A percentile compares a stretch with the other conserved stretches of the same genome.
phyloP scores from a whole-genome alignment of 495 filamentous ascomycete genomes.

The Podospora australis region DNA sequence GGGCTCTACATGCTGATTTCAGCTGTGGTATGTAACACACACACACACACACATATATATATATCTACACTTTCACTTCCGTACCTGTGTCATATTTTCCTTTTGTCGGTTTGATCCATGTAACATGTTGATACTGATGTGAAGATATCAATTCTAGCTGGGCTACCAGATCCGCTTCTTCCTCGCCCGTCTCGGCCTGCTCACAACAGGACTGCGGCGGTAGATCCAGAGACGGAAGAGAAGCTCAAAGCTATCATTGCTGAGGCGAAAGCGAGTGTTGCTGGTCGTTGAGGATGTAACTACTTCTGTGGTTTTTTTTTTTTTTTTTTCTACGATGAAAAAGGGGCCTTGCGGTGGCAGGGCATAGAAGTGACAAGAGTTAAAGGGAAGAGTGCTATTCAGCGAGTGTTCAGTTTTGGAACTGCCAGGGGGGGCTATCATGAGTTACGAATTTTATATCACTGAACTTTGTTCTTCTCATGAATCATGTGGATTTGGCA shows the following conservation, averaged over 20 bases:
- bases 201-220: slow-evolving; percentile 25
- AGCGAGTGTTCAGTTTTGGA: too few relatives aligned
- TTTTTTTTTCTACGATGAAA: too few relatives aligned
- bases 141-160: slow-evolving; percentile 15
- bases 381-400: too few relatives aligned
- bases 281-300: too few relatives aligned
- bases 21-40: slow-evolving; percentile 28
- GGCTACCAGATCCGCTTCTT: slow-evolving; percentile 37
- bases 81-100: not conserved
- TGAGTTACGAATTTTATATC: too few relatives aligned
- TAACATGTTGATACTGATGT: not conserved
- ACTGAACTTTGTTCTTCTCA: too few relatives aligned
- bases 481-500: too few relatives aligned
- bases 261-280: slow-evolving; percentile 16
- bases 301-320: too few relatives aligned
- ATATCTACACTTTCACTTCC: not conserved
- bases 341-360: too few relatives aligned
- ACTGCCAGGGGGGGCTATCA: too few relatives aligned
- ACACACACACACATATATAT: not conserved
- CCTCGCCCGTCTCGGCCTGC: slow-evolving; percentile 28
- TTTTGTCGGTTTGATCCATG: not conserved
- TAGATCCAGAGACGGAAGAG: slow-evolving; percentile 29
- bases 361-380: too few relatives aligned
- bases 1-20: slow-evolving; percentile 36
- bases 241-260: slow-evolving; percentile 28